phyloP scores from a whole-genome alignment of 768 basidiomycete genomes.

The Steccherinum ochraceum region DNA sequence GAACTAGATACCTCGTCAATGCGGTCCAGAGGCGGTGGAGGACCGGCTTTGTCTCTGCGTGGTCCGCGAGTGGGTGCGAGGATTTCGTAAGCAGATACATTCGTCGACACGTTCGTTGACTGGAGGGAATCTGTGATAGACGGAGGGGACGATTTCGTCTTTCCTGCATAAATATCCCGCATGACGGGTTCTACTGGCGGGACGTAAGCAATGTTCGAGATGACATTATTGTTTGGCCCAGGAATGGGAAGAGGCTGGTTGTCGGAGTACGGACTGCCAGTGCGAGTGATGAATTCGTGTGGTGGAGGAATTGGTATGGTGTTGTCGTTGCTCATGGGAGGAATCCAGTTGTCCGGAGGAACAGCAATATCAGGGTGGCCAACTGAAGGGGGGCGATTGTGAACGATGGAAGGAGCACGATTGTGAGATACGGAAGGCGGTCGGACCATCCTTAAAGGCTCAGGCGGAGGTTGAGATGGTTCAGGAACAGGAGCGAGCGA shows the following conservation, averaged over 20 bases:
- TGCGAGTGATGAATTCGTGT: slow-evolving; percentile 8
- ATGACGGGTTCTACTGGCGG: slow-evolving; percentile 4
- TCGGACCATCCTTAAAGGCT: background rate
- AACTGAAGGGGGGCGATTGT: slow-evolving; percentile 9
- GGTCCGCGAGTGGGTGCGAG: slow-evolving; percentile 6
- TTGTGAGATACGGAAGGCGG: background rate
- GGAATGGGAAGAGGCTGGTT: slow-evolving; percentile 5
- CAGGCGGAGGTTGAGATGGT: slow-evolving; percentile 4
- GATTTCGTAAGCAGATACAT: slow-evolving; percentile 21
- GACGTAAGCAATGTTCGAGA: background rate
- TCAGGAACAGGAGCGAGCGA: background rate
- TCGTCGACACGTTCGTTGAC: slow-evolving; percentile 9
- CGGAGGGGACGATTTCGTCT: slow-evolving; percentile 5
- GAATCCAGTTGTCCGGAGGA: slow-evolving; percentile 22
- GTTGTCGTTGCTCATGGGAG: slow-evolving; percentile 11
- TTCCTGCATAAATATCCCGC: slow-evolving; percentile 2
- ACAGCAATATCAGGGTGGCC: slow-evolving; percentile 11
- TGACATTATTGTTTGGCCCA: slow-evolving; percentile 12
- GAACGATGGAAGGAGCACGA: background rate
- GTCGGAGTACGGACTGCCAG: background rate
- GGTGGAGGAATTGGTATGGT: slow-evolving; percentile 14
- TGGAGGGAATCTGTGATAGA: slow-evolving; percentile 17
- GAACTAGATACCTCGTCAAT: slow-evolving; percentile 21
- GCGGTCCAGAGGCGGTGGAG: slow-evolving; percentile 10
- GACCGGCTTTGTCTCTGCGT: slow-evolving; percentile 11